A percentile compares a stretch with the other conserved stretches of the same genome.
These are phyloP conservation scores for Tulasnella calospora DNA, from an alignment of 768 basidiomycete species.

Conservation along the genomic window DNA sequence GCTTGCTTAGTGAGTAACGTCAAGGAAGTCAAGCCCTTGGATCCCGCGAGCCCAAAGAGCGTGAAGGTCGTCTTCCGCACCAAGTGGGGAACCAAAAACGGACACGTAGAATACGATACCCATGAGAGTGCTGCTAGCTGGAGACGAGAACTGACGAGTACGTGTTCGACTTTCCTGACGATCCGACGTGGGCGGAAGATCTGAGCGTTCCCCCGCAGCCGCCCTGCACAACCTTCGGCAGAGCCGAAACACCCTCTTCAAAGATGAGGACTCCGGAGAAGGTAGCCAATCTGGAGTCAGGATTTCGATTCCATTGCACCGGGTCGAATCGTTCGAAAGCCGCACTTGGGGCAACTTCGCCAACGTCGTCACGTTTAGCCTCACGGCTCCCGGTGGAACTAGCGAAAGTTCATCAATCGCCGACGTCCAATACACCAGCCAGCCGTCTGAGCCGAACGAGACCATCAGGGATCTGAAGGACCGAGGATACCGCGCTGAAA, in stretches of 20 bases:
- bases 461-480: background rate
- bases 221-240: constrained; percentile 47
- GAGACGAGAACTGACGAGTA: constrained; percentile 47
- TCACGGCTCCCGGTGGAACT: background rate
- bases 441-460: background rate
- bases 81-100: constrained; percentile 31
- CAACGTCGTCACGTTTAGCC: constrained; percentile 24
- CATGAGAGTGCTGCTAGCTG: constrained; percentile 50
- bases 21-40: constrained; percentile 42
- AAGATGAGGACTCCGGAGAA: constrained; percentile 34
- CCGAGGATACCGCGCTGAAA: background rate
- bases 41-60: constrained; percentile 45
- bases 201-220: constrained; percentile 34
- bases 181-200: background rate
- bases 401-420: background rate
- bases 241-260: constrained; percentile 34
- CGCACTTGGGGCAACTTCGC: constrained; percentile 25
- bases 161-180: constrained; percentile 14
- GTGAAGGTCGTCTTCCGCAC: constrained; percentile 41
- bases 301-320: constrained; percentile 45
- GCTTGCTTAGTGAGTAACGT: constrained; percentile 46
- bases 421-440: background rate
- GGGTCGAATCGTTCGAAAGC: constrained; percentile 35
- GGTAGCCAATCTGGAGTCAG: constrained; percentile 41
- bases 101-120: constrained; percentile 53